Evolutionary conservation across 495 filamentous ascomycete genomes (phyloP).

Genomic region (Daldinia decipiens): DNA sequence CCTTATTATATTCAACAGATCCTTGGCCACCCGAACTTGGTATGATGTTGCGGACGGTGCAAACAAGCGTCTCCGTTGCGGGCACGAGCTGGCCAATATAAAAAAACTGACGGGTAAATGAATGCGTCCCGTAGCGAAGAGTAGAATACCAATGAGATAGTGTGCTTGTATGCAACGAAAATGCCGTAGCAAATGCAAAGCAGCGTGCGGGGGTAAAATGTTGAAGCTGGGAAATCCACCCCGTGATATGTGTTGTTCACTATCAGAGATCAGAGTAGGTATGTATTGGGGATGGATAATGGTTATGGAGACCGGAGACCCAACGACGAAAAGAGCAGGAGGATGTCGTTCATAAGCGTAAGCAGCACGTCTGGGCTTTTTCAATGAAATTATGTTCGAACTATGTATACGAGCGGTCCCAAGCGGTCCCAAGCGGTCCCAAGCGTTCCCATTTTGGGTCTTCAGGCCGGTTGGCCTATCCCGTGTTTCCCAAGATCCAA

Average conservation of each 20-base stretch:
- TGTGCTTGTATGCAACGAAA: slow-evolving; percentile 25
- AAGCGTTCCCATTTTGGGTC: slow-evolving; percentile 32
- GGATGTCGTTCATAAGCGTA: slow-evolving; percentile 11
- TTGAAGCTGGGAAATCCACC: slow-evolving; percentile 14
- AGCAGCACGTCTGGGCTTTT: not conserved
- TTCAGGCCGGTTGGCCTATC: slow-evolving; percentile 33
- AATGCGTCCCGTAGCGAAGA: slow-evolving; percentile 25
- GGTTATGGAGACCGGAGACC: slow-evolving; percentile 19
- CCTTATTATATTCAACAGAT: slow-evolving; percentile 32
- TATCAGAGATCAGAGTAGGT: too few relatives aligned
- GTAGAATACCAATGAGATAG: slow-evolving; percentile 30
- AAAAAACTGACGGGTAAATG: slow-evolving; percentile 37
- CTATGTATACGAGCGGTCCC: slow-evolving; percentile 12
- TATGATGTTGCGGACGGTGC: slow-evolving; percentile 19
- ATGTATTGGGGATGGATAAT: slow-evolving; percentile 9
- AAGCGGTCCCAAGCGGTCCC: too few relatives aligned
- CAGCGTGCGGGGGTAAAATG: slow-evolving; percentile 15
- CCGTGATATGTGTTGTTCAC: slow-evolving; percentile 2
- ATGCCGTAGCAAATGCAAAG: slow-evolving; percentile 16
- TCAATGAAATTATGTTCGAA: slow-evolving; percentile 1
- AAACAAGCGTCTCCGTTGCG: slow-evolving; percentile 27
- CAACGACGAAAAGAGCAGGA: slow-evolving; percentile 17
- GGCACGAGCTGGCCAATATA: slow-evolving; percentile 32
- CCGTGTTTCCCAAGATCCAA: slow-evolving; percentile 12
- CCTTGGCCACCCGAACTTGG: slow-evolving; percentile 16